Base-by-base conservation (phyloP, 768 basidiomycete species). In the Tricholoma furcatifolium region DNA sequence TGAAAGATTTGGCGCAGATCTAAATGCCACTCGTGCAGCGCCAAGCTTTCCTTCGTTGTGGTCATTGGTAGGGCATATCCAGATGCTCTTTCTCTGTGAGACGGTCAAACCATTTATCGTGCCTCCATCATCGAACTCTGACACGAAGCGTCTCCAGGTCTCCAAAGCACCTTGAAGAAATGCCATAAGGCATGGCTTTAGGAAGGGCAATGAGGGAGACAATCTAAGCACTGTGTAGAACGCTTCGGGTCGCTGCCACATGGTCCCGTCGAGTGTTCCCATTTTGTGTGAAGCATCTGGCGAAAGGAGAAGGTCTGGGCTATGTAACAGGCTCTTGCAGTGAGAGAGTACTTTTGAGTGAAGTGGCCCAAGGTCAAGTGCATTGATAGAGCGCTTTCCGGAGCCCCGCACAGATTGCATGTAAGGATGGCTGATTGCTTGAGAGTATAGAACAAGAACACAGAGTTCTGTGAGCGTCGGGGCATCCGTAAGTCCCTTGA, bases 401-500 rank as follows among this genome's bases (percentile, higher is more conserved):
- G 56, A 34, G 7, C 35, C 57, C 1, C 63, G 55, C 8, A 69
- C 60, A 4, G 42, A 24, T 21, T 48, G 43, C 66, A 71, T 64
- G 48, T 65, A 70, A 4, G 70, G 64, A 21, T 57, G 43, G 24
- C 46, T 60, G 43, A 71, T 42, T 0, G 54, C 38, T 2, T 56
- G 47, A 7, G 27, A 32, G 50, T 70, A 72, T 1, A 69, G 48
- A 0, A 62, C 54, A 10, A 72, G 46, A 0, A 62, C 60, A 48
- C 45, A 44, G 11, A 73, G 52, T 43, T 71, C 67, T 0, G 67
- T 69, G 6, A 62, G 52, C 10, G 69, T 71, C 4, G 65, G 43
- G 2, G 55, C 44, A 53, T 64, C 60, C 3, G 62, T 40, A 1
- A 71, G 47, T 4, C 58, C 68, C 12, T 53, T 40, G 7, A 21